phyloP scores from a whole-genome alignment of 2,329 filamentous ascomycete species.

The Apiospora kogelbergensis region DNA sequence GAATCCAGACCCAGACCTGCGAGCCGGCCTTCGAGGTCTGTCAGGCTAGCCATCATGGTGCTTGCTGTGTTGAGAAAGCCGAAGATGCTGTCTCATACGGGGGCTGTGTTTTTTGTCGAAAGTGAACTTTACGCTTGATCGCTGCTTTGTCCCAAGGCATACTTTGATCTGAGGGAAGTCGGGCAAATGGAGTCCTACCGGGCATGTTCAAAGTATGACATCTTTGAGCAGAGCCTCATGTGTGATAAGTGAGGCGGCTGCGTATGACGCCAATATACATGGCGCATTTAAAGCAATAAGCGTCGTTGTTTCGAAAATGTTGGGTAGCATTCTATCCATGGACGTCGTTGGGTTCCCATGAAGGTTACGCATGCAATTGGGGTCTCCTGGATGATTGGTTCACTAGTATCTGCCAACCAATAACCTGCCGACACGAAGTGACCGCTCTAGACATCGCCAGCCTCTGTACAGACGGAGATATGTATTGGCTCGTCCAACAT shows the following conservation, averaged over 20 bases:
- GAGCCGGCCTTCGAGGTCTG: conserved; percentile 4
- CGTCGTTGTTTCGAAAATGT: background rate
- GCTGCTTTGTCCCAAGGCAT: background rate
- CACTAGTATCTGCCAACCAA: background rate
- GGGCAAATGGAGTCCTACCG: background rate
- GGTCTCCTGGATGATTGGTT: background rate
- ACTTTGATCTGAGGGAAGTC: background rate
- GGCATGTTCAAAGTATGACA: background rate
- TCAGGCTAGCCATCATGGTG: background rate
- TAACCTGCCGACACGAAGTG: background rate
- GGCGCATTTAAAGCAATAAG: background rate
- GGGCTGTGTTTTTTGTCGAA: background rate
- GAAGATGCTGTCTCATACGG: background rate
- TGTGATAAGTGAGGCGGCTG: background rate
- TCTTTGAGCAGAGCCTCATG: background rate
- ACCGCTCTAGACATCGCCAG: background rate
- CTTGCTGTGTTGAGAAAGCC: background rate
- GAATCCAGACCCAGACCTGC: background rate
- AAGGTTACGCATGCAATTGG: background rate
- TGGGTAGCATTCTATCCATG: background rate
- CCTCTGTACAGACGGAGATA: background rate
- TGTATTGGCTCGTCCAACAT: background rate
- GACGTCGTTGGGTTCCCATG: background rate
- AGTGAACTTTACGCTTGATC: no score
- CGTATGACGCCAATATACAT: background rate